A percentile compares a stretch with the other conserved stretches of the same genome.
These are phyloP conservation scores for Setomelanomma holmii DNA, from an alignment of 2,329 filamentous ascomycete species.

Conservation along the genomic window DNA sequence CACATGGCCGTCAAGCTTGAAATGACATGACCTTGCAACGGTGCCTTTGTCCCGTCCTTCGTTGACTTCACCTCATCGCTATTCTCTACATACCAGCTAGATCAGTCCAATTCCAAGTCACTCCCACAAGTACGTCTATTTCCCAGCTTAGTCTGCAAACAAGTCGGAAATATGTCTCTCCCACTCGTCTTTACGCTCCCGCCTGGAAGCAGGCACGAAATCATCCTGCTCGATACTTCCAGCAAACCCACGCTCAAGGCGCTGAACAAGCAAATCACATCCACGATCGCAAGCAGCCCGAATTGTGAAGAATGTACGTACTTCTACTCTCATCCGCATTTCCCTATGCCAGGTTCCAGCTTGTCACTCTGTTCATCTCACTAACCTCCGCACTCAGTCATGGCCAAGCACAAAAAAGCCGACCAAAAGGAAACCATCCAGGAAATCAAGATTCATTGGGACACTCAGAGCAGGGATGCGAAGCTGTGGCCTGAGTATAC, in stretches of 20 bases:
- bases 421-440: slow-evolving; percentile 35
- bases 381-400: slow-evolving; percentile 31
- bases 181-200: slow-evolving; percentile 46
- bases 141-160: too few species aligned
- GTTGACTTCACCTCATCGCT: too few species aligned
- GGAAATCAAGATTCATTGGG: slow-evolving; percentile 43
- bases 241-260: slow-evolving; percentile 34
- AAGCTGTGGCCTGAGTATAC: slow-evolving; percentile 47
- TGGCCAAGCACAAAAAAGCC: slow-evolving; percentile 39
- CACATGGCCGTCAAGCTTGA: slow-evolving; percentile 12
- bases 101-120: not conserved
- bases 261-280: slow-evolving; percentile 41
- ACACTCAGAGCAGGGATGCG: slow-evolving; percentile 30
- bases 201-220: slow-evolving; percentile 42
- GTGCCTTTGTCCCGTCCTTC: too few species aligned
- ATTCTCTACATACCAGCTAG: too few species aligned
- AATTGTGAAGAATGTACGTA: slow-evolving; percentile 43
- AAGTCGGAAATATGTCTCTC: slow-evolving; percentile 26
- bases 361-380: not conserved
- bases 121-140: too few species aligned
- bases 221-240: slow-evolving; percentile 35
- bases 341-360: too few species aligned
- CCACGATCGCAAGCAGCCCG: slow-evolving; percentile 27
- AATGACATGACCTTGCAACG: too few species aligned
- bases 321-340: too few species aligned